These are phyloP conservation scores for Aspergillus nidulans DNA, from an alignment of 495 filamentous ascomycete species.

Conservation along the genomic window DNA sequence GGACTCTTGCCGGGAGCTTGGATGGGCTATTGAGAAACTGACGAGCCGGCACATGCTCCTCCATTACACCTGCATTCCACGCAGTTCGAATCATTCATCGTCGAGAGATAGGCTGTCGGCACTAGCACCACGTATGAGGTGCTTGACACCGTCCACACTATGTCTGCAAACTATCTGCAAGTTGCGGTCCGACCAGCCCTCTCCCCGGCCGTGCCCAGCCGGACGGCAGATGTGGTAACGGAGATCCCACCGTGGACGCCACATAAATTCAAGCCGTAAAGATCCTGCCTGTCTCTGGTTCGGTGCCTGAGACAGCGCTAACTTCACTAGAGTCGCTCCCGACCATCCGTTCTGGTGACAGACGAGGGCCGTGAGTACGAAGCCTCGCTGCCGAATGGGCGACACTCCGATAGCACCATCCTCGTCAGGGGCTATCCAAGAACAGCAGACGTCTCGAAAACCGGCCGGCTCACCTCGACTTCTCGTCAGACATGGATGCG, in stretches of 20 bases:
- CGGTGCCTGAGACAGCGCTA: neutral
- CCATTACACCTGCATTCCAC: slow-evolving; percentile 11
- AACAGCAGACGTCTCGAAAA: neutral
- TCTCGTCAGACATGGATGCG: slow-evolving; percentile 10
- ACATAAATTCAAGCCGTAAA: slow-evolving; percentile 11
- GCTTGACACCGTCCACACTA: slow-evolving; percentile 11
- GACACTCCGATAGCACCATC: neutral
- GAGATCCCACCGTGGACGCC: slow-evolving; percentile 8
- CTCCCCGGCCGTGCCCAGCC: slow-evolving; percentile 1
- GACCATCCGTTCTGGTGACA: slow-evolving; percentile 7
- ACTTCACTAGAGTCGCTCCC: slow-evolving; percentile 2
- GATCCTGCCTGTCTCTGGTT: neutral
- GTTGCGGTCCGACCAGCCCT: neutral
- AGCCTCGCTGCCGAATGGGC: neutral
- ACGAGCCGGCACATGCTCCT: neutral
- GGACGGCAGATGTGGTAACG: neutral
- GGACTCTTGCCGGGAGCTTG: no score
- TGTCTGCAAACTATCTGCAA: neutral
- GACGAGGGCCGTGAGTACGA: slow-evolving; percentile 5
- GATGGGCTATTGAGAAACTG: no score
- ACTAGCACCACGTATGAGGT: slow-evolving; percentile 11
- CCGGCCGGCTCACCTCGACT: slow-evolving; percentile 5
- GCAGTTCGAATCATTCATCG: slow-evolving; percentile 10
- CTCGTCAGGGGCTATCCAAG: slow-evolving; percentile 11
- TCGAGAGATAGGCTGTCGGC: slow-evolving; percentile 7